A percentile compares a stretch with the other conserved stretches of the same genome.
Conservation (phyloP, 352 stramenopile genomes). For the Globisporangium heterothallicum region DNA sequence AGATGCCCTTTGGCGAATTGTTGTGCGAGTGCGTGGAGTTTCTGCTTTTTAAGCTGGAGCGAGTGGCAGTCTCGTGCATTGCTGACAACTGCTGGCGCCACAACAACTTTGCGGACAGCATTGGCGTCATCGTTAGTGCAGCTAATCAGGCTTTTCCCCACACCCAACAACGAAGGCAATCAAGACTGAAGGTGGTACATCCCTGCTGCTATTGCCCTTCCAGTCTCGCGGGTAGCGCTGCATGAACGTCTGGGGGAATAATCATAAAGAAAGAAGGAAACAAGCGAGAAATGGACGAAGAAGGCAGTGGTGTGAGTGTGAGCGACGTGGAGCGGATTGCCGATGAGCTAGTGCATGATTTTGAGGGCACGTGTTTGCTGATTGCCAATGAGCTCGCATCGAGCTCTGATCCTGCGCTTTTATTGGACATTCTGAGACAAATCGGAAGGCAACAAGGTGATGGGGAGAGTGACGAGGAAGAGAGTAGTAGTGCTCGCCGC, state of each 20-base stretch:
- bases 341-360: constrained; percentile 39
- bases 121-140: too few species aligned
- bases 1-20: constrained; percentile 7
- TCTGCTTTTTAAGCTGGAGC: not conserved
- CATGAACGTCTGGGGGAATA: not conserved
- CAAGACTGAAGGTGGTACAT: too few species aligned
- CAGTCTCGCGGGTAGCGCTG: too few species aligned
- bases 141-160: too few species aligned
- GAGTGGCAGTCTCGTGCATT: too few species aligned
- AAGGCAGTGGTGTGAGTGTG: not conserved
- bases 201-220: too few species aligned
- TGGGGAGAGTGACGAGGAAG: constrained; percentile 2
- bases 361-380: constrained; percentile 39
- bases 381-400: constrained; percentile 36
- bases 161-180: too few species aligned
- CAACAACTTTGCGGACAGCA: too few species aligned
- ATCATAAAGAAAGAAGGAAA: not conserved
- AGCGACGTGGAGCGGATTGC: constrained; percentile 19
- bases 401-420: constrained; percentile 22
- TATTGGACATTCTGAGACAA: constrained; percentile 25
- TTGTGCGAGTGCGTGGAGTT: constrained; percentile 2
- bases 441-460: constrained; percentile 4
- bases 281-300: constrained; percentile 9
- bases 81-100: too few species aligned
- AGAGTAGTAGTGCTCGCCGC: constrained; percentile 4